Percentiles rank a stretch among this genome's conserved stretches.
phyloP scores from a whole-genome alignment of 768 basidiomycete genomes.

The Crepidotus variabilis region DNA sequence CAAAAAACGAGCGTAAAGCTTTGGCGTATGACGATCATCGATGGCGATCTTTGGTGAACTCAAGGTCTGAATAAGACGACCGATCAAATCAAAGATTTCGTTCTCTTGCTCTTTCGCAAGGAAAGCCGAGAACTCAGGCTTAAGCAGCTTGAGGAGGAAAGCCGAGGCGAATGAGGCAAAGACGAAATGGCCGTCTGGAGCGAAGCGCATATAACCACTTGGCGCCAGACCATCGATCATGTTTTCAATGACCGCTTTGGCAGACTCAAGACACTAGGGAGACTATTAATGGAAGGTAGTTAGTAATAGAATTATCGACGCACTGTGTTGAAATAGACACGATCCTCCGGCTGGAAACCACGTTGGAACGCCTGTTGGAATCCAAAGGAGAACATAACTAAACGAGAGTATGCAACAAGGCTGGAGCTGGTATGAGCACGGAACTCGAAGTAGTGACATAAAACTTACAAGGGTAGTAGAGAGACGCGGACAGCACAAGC shows the following conservation, averaged over 20 bases:
- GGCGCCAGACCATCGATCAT: constrained; percentile 66
- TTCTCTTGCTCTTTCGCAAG: constrained; percentile 59
- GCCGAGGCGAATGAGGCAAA: constrained; percentile 81
- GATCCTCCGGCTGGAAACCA: constrained; percentile 58
- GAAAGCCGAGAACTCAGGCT: constrained; percentile 68
- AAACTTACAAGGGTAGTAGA: constrained; percentile 70
- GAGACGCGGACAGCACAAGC: constrained; percentile 58
- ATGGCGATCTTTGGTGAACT: constrained; percentile 73
- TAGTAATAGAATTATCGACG: constrained; percentile 8
- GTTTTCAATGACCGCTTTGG: constrained; percentile 59
- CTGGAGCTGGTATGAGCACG: constrained; percentile 30
- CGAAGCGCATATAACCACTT: constrained; percentile 72
- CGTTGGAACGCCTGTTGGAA: constrained; percentile 81
- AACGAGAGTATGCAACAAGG: constrained; percentile 70
- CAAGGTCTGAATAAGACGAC: constrained; percentile 67
- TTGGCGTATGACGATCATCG: constrained; percentile 78
- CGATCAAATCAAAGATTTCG: constrained; percentile 70
- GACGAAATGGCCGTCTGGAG: constrained; percentile 78
- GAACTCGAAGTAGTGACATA: background rate
- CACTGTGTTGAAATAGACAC: constrained; percentile 68
- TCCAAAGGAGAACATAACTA: constrained; percentile 85
- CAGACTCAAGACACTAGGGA: constrained; percentile 63
- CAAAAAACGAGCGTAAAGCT: constrained; percentile 77
- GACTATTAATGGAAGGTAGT: background rate
- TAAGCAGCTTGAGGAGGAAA: constrained; percentile 77